Percentiles rank a stretch among this genome's conserved stretches.
Conservation (phyloP, 257 asterid species). For the Nemophila menziesii region DNA sequence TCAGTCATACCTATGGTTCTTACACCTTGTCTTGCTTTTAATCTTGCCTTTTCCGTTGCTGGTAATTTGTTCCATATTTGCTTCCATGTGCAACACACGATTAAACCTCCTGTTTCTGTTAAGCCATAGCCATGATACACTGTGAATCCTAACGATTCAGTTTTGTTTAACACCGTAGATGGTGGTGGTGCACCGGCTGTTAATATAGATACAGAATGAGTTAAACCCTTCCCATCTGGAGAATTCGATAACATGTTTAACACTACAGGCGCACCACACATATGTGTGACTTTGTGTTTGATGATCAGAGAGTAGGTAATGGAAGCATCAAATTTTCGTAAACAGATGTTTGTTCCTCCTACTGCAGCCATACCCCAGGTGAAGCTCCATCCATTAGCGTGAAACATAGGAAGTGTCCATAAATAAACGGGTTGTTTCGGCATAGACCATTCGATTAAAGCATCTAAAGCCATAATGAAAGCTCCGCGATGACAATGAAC, state of each 20-base stretch:
- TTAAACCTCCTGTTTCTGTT: constrained; percentile 72
- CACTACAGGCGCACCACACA: constrained; percentile 91
- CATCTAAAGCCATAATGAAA: constrained; percentile 39
- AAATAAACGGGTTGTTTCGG: constrained; percentile 53
- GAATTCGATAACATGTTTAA: constrained; percentile 45
- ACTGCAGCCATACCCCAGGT: constrained; percentile 79
- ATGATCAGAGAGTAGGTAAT: constrained; percentile 28
- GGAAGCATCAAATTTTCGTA: constrained; percentile 48
- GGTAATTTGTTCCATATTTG: constrained; percentile 43
- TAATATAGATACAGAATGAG: constrained; percentile 29
- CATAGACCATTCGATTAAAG: constrained; percentile 51
- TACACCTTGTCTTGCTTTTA: constrained; percentile 70
- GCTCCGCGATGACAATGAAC: constrained; percentile 64
- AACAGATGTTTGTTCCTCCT: constrained; percentile 56
- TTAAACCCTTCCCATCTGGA: constrained; percentile 18
- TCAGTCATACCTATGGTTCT: constrained; percentile 42
- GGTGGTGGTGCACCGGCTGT: constrained; percentile 89
- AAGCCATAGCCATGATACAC: constrained; percentile 70
- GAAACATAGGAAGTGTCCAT: constrained; percentile 95
- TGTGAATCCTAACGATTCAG: constrained; percentile 50
- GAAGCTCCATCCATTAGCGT: constrained; percentile 81
- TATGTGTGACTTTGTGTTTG: constrained; percentile 47
- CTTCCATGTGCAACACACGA: constrained; percentile 53
- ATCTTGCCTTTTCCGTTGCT: constrained; percentile 47
- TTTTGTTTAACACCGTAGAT: constrained; percentile 38